Base-by-base conservation (phyloP, 1,139 yeast species). In the Keqinozyma sinolaborantium region DNA sequence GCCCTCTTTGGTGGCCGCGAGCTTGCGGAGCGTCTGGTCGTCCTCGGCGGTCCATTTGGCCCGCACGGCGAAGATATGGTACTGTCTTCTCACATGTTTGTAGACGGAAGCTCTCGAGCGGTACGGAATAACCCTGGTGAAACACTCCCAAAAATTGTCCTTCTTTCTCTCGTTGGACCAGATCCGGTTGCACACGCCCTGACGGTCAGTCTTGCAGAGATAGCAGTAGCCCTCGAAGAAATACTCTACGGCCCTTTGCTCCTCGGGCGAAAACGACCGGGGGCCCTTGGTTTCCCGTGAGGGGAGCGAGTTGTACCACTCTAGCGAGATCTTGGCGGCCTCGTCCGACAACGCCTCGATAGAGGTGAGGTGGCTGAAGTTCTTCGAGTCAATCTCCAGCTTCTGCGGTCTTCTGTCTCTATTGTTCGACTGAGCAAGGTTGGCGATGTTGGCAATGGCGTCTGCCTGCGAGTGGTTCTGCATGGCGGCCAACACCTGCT, bases 21-120 rank as follows among this genome's bases (percentile, higher is more conserved):
- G 63, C 35, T 70, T 70, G 2, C 78, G 75, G 34, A 90, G 64
- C 31, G 70, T 70, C 24, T 63, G 73, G 54, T 90, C 97, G 41
- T 88, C 96, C 38, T 78, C 85, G 4, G 73, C 65, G 0, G 83
- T 79, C 97, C 97, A 90, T 50, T 80, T 85, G 15, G 95, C 97
- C 39, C 97, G 69, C 16, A 81, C 85, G 27, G 80, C 80, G 51
- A 87, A 90, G 12, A 86, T 77, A 56, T 90, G 96, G 52, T 87
- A 90, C 36, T 85, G 79, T 50, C 97, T 71, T 47, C 96, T 71
- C 9, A 90, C 94, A 53, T 90, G 97, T 54, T 90, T 90, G 60
- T 90, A 90, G 5, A 90, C 78, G 9, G 94, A 83, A 0, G 96
- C 94, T 31, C 95, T 66, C 0, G 95, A 79, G 49, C 97, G 70